Base-by-base conservation (phyloP, 176 grass and related monocot genomes). In the Oryza meridionalis region DNA sequence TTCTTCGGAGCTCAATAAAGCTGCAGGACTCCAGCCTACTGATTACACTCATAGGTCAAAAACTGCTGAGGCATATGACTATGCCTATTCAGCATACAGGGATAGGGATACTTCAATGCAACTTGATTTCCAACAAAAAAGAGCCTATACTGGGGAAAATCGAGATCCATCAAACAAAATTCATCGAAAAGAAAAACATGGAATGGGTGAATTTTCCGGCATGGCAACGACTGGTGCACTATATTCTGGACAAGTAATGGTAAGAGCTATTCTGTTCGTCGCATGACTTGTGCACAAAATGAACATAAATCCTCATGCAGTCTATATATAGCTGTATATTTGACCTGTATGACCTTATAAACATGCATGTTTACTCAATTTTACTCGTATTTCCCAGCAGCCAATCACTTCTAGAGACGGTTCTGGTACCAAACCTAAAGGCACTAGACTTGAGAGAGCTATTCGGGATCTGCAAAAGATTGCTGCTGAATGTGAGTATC, bases 361-460 rank as follows among this genome's bases (percentile, higher is more conserved):
- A 59, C 22, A 35, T 73, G 7, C 38, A 46, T 73, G 19, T 26
- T 38, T 81, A 76, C 6, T 81, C 21, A 78, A 50, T 61, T 70
- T 78, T 77, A 0, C 88, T 76, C 82, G 81, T 15, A 65, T 32
- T 89, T 70, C 85, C 88, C 72, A 91, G 92, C 88, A 91, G 43
- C 84, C 80, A 70, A 59, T 80, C 50, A 80, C 77, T 50, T 72
- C 70, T 72, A 87, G 92, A 75, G 97, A 96, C 77, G 90, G 96
- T 83, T 82, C 96, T 73, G 83, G 91, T 77, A 83, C 84, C 50
- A 96, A 94, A 86, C 87, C 97, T 63, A 99, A 99, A 91, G 93
- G 97, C 55, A 94, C 97, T 46, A 90, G 91, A 81, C 91, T 99
- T 77, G 97, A 99, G 81, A 90, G 97, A 82, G 93, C 97, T 72